Evolutionary conservation across 2,329 filamentous ascomycete genomes (phyloP), one percentile per base, ranked within the genome.

Genomic region (Pseudogymnoascus sp.): DNA sequence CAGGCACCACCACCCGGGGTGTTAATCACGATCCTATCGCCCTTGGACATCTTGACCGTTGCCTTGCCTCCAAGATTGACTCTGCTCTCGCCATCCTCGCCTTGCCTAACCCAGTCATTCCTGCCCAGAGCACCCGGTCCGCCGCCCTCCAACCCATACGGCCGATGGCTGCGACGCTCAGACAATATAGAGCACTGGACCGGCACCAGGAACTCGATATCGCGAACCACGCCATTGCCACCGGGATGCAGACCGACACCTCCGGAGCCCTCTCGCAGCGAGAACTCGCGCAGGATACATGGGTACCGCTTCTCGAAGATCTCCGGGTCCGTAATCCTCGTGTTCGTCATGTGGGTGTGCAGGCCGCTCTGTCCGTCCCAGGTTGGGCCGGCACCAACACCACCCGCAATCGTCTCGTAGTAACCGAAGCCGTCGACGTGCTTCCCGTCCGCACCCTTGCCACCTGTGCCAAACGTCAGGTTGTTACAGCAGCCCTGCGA

Each of bases 281-380:
- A 79, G 72, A 92, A 93, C 67, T 88, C 81, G 3, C 86, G 80
- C 28, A 93, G 76, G 1, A 93, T 74, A 2, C 91, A 87, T 0
- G 89, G 89, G 69, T 91, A 91, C 6, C 89, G 78, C 37, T 87
- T 81, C 76, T 93, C 90, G 66, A 93, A 89, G 14, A 91, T 82
- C 72, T 93, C 90, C 0, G 87, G 81, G 71, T 93, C 90, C 0
- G 90, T 92, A 70, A 92, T 93, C n/a, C 89, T 82, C 1, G 89
- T 93, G 74, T 93, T 93, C 6, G 90, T 93, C 87, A 91, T 91
- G 75, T 93, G 89, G 1, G 84, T 88, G 72, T 93, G 89, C n/a
- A 93, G 89, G 26, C 89, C 89, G 61, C 80, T 84, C 7, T 88
- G 86, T 41, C 89, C 90, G 65, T 88, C 78, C 89, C 89, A 92